phyloP scores from a whole-genome alignment of 1,284 basidiomycete species.

The Albatrellus sp. region DNA sequence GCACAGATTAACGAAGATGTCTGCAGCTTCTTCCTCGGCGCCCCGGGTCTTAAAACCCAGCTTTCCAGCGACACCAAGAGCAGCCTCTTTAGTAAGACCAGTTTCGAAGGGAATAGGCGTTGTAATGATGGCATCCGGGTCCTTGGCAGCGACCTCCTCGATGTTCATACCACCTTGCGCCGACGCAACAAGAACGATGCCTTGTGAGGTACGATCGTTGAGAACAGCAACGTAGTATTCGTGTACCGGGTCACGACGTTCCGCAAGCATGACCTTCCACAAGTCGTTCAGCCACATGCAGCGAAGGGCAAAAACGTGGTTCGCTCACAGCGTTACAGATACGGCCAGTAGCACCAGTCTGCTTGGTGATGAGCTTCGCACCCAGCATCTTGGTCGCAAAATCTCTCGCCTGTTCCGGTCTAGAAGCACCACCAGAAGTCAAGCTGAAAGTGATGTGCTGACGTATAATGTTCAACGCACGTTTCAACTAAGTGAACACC shows the following conservation, averaged over 20 bases:
- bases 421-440: slow-evolving; percentile 19
- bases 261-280: slow-evolving; percentile 89
- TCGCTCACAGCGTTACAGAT: slow-evolving; percentile 83
- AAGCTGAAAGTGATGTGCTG: slow-evolving; percentile 4
- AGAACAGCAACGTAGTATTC: slow-evolving; percentile 98
- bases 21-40: slow-evolving; percentile 76
- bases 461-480: slow-evolving; percentile 31
- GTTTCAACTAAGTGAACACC: slow-evolving; percentile 93
- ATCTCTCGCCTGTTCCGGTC: slow-evolving; percentile 83
- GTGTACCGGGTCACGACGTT: slow-evolving; percentile 86
- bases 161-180: slow-evolving; percentile 97
- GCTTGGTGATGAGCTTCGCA: slow-evolving; percentile 94
- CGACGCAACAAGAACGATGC: slow-evolving; percentile 90
- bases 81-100: slow-evolving; percentile 68
- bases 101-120: slow-evolving; percentile 85
- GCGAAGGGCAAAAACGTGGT: neutral
- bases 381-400: slow-evolving; percentile 92
- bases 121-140: slow-evolving; percentile 92
- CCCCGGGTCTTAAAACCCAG: slow-evolving; percentile 77
- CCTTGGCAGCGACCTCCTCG: slow-evolving; percentile 98
- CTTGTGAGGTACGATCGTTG: slow-evolving; percentile 86
- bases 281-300: slow-evolving; percentile 6
- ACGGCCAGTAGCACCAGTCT: slow-evolving; percentile 89
- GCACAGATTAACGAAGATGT: slow-evolving; percentile 92
- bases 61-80: slow-evolving; percentile 75